These are phyloP conservation scores for Ogataea pini DNA, from an alignment of 805 yeast genomes.

Conservation along the genomic window DNA sequence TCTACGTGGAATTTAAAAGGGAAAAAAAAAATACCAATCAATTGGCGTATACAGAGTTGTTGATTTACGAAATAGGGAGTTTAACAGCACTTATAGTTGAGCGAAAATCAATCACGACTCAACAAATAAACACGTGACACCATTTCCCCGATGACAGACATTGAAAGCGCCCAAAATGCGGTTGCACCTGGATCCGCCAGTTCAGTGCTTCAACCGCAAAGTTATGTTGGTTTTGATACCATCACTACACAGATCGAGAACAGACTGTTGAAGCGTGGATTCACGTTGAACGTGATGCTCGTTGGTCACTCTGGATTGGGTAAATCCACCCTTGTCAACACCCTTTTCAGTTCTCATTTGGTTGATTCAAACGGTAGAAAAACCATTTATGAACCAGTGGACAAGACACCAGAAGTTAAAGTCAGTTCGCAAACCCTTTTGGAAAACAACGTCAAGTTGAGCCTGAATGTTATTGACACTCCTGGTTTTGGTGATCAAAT, in stretches of 20 bases:
- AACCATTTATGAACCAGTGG: conserved; percentile 66
- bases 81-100: too few relatives aligned
- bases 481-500: conserved; percentile 98
- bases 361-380: conserved; percentile 74
- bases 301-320: conserved; percentile 96
- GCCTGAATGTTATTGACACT: conserved; percentile 88
- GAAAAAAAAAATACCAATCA: neutral
- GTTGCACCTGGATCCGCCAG: conserved; percentile 6
- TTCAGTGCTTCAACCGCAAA: conserved; percentile 52
- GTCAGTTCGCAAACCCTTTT: conserved; percentile 66
- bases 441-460: conserved; percentile 86
- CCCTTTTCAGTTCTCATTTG: conserved; percentile 82
- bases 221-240: conserved; percentile 95
- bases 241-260: conserved; percentile 95
- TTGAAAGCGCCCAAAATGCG: conserved; percentile 10
- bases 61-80: too few relatives aligned
- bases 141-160: conserved; percentile 13
- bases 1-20: conserved; percentile 4
- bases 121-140: too few relatives aligned
- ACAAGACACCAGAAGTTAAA: conserved; percentile 83
- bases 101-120: too few relatives aligned
- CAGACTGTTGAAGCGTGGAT: conserved; percentile 87
- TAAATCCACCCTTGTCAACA: conserved; percentile 87
- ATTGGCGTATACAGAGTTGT: neutral
- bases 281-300: conserved; percentile 90